phyloP scores from a whole-genome alignment of 331 rosid species.

The Acacia concinna region DNA sequence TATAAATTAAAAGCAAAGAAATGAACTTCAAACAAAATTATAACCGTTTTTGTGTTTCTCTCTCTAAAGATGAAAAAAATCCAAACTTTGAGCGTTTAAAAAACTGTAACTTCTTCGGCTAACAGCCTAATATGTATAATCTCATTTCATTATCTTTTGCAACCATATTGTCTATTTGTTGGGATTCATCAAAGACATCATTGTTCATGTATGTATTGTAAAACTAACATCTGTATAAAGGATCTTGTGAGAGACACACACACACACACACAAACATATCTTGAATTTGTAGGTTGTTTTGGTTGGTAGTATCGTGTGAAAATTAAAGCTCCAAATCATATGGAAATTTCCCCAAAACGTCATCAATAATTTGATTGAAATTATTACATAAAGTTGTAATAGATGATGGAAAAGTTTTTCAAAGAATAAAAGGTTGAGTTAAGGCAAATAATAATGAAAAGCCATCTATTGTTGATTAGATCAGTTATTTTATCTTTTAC shows the following conservation, averaged over 20 bases:
- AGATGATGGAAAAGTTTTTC: conserved; percentile 25
- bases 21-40: background rate
- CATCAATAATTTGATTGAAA: conserved; percentile 25
- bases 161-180: background rate
- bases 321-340: background rate
- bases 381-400: conserved; percentile 14
- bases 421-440: conserved; percentile 27
- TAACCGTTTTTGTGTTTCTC: background rate
- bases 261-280: background rate
- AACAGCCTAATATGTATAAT: background rate
- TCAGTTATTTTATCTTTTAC: conserved; percentile 7
- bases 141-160: background rate
- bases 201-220: background rate
- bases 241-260: background rate
- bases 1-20: background rate
- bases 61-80: background rate
- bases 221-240: background rate
- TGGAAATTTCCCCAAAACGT: background rate
- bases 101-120: background rate
- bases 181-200: background rate
- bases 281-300: background rate
- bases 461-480: conserved; percentile 32
- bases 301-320: background rate
- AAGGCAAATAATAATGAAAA: conserved; percentile 32
- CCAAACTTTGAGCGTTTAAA: background rate